Base-by-base conservation (phyloP, 2,329 filamentous ascomycete genomes). In the Apiospora sp. region DNA sequence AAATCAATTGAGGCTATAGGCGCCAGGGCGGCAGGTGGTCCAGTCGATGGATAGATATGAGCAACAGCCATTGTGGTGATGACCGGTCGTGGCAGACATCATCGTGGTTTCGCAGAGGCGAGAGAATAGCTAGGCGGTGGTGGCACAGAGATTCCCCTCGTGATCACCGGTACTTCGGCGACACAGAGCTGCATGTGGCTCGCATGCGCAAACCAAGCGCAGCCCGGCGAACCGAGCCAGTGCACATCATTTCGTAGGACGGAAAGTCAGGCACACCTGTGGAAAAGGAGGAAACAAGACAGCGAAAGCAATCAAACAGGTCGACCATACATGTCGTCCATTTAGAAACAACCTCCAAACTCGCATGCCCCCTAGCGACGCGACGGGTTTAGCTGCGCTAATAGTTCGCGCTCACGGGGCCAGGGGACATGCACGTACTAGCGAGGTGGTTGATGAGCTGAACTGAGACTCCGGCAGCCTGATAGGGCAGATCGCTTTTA, bases 301-400 rank as follows among this genome's bases (percentile, higher is more conserved):
- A 10, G 14, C 13, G 3, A 61, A 37, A 37, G 54, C 27, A 61
- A 61, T 37, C 54, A 61, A 37, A 61, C 54, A n/a, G 4, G 54
- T 61, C 54, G 54, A n/a, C 54, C 30, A 61, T 61, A 30, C 54
- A 37, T 8, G 54, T 61, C 54, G 54, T 37, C 54, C 30, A 61
- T 61, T 61, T 34, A 61, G 34, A 12, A 19, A 19, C 54, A 34
- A 22, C 54, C 27, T 37, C 7, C 16, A 22, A 30, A 22, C 16
- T 37, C 54, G n/a, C 54, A 61, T 34, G 8, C 34, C 22, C 30
- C 6, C 54, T 61, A 61, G 19, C 51, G 51, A 37, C 27, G 14
- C 1, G 30, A 61, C 1, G 16, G 16, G 19, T 1, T 10, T 34
- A 58, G 51, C 24, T 34, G 16, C 27, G 16, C 16, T 16, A 34